Evolutionary conservation across 306 rosid species (phyloP).

Genomic region (Elaeagnus macrophylla): DNA sequence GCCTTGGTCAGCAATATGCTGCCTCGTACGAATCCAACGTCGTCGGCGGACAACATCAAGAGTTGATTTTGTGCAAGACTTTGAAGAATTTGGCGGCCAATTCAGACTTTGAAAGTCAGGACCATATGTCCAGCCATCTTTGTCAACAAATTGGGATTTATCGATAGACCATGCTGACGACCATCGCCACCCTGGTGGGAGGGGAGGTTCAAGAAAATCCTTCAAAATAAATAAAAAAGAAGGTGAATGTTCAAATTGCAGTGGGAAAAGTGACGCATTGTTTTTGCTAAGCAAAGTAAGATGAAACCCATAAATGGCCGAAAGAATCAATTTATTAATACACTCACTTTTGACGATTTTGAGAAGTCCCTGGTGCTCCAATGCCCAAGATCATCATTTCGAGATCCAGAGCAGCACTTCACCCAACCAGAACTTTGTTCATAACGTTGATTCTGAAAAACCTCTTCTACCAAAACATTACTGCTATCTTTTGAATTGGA

Average conservation of each 20-base stretch:
- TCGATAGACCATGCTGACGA: conserved; percentile 59
- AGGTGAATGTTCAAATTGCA: conserved; percentile 12
- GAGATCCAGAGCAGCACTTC: conserved; percentile 35
- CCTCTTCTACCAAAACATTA: conserved; percentile 40
- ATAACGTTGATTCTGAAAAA: conserved; percentile 63
- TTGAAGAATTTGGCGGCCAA: conserved; percentile 69
- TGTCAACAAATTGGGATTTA: conserved; percentile 60
- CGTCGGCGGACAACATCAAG: conserved; percentile 62
- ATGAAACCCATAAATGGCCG: background rate
- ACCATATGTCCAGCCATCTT: conserved; percentile 80
- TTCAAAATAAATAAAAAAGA: conserved; percentile 20
- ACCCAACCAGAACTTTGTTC: conserved; percentile 63
- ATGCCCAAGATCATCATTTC: conserved; percentile 42
- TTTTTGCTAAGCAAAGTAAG: conserved; percentile 15
- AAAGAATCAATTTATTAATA: background rate
- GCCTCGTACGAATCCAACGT: conserved; percentile 63
- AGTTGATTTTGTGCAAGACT: conserved; percentile 40
- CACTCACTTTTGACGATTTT: conserved; percentile 50
- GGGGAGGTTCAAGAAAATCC: conserved; percentile 87
- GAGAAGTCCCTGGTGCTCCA: conserved; percentile 67
- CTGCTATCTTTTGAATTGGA: conserved; percentile 26
- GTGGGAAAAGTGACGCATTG: too few relatives aligned
- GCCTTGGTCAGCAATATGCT: conserved; percentile 28
- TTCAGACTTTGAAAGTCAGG: conserved; percentile 39
- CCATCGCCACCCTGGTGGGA: conserved; percentile 77